Evolutionary conservation across 148 eudicot species (phyloP).

Genomic region (Fagopyrum tataricum): DNA sequence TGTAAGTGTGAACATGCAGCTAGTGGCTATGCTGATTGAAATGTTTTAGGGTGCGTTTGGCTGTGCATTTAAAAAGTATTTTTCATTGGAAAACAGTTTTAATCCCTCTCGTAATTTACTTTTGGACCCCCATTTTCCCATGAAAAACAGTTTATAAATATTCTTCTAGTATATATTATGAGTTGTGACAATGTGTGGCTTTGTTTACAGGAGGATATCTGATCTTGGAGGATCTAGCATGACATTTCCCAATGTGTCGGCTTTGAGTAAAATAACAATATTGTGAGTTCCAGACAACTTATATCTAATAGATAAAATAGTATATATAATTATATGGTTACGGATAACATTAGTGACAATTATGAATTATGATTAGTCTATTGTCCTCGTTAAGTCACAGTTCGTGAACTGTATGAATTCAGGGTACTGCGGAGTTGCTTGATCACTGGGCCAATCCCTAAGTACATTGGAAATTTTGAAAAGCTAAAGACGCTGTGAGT

Average conservation of each 20-base stretch:
- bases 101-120: too few relatives aligned
- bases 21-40: background rate
- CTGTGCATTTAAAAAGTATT: too few relatives aligned
- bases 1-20: conserved; percentile 39
- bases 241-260: conserved; percentile 34
- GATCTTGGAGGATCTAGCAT: conserved; percentile 39
- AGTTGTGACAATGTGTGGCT: conserved; percentile 1
- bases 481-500: conserved; percentile 32
- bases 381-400: conserved; percentile 8
- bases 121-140: too few relatives aligned
- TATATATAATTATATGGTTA: background rate
- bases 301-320: background rate
- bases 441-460: conserved; percentile 44
- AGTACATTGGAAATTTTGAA: conserved; percentile 30
- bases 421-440: conserved; percentile 74
- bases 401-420: conserved; percentile 22
- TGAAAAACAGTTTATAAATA: too few relatives aligned
- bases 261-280: conserved; percentile 22
- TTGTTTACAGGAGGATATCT: conserved; percentile 62
- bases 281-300: conserved; percentile 38
- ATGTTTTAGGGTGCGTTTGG: too few relatives aligned
- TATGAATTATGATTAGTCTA: background rate
- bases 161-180: background rate
- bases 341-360: background rate
- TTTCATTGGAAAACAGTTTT: too few relatives aligned